Evolutionary conservation across 148 eudicot species (phyloP), one percentile per base, ranked within the genome.

Genomic region (Cornus kousa): DNA sequence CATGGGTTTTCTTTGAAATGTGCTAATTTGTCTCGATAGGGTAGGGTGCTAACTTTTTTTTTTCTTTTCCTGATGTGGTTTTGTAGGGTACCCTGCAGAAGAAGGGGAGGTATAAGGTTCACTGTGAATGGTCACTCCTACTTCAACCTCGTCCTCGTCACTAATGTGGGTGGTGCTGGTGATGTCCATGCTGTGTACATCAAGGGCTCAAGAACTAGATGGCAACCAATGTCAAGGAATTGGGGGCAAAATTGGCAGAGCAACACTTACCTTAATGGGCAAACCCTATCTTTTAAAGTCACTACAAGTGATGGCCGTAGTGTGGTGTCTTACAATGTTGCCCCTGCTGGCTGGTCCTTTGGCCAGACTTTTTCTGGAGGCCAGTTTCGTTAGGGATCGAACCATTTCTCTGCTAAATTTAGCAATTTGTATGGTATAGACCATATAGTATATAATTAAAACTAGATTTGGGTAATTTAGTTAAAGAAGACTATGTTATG

Each of bases 221-320:
- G 91, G 91, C 86, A 84, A 68, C 70, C 86, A 48, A 88, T 88
- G 91, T 88, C 91, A 13, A 84, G 91, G 72, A 88, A 88, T 46
- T 88, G 91, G 91, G 91, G 91, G 0, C 91, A 88, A 57, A 88
- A 88, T 39, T 88, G 91, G 91, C 91, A 88, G 76, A 88, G 87
- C 83, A 88, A 88, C 77, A 59, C 74, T 37, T 84, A 88, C 84
- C 89, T 88, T 6, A 84, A 88, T 55, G 91, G 91, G 3, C 91
- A 88, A 73, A 67, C 76, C 67, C 79, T 88, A 13, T 88, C 91
- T 23, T 88, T 88, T 33, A 88, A 86, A 78, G 89, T 88, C 28
- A 83, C 84, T 39, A 86, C 91, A 1, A 75, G 91, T n/a, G 83
- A 88, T 53, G 89, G 91, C 8, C 82, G 86, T 9, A 79, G 71